phyloP scores from a whole-genome alignment of 495 filamentous ascomycete genomes.

The Annulohypoxylon maeteangense region DNA sequence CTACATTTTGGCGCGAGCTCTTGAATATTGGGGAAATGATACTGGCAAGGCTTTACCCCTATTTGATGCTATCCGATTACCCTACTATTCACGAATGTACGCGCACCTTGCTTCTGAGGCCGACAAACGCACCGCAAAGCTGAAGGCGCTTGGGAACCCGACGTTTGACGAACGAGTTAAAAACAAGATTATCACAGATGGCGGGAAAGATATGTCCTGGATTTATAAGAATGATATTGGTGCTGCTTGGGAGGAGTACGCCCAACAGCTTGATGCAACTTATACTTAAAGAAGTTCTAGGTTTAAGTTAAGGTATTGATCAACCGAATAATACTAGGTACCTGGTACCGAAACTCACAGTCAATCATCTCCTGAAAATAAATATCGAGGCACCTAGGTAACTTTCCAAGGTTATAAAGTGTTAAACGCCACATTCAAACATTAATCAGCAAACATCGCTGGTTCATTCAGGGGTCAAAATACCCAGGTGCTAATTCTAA shows the following conservation, averaged over 20 bases:
- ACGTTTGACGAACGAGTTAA: conserved; percentile 44
- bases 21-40: conserved; percentile 47
- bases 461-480: background rate
- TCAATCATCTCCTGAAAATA: background rate
- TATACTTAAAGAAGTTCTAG: background rate
- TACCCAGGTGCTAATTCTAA: background rate
- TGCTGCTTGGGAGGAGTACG: conserved; percentile 53
- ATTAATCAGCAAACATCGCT: background rate
- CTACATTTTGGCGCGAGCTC: conserved; percentile 58
- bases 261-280: conserved; percentile 12
- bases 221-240: conserved; percentile 60
- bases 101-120: conserved; percentile 46
- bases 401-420: background rate
- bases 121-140: conserved; percentile 39
- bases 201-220: conserved; percentile 53
- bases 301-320: background rate
- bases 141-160: conserved; percentile 35
- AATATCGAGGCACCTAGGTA: too few relatives aligned
- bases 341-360: too few relatives aligned
- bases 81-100: conserved; percentile 59
- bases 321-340: background rate
- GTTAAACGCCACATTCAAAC: background rate
- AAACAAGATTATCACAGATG: conserved; percentile 47
- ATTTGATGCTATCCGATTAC: conserved; percentile 57
- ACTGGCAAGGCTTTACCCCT: conserved; percentile 51